Percentiles rank a stretch among this genome's conserved stretches.
These are phyloP conservation scores for Thelonectria blattea DNA, from an alignment of 2,329 filamentous ascomycete species.

Conservation along the genomic window DNA sequence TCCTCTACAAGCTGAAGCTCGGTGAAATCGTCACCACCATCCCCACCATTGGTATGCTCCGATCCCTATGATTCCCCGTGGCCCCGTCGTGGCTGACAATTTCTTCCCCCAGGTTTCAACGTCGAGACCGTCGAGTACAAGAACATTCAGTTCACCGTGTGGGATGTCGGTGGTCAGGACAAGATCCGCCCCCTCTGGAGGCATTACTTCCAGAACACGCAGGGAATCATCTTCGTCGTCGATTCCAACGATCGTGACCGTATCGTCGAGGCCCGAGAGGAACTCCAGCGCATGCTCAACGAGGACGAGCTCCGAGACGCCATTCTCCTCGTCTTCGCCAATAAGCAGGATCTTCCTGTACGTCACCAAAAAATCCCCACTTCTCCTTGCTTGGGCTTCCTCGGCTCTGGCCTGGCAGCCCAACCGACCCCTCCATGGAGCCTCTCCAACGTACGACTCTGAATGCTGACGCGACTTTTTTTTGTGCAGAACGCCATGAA, in stretches of 20 bases:
- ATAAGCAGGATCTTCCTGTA: slow-evolving; percentile 99
- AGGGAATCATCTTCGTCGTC: slow-evolving; percentile 99
- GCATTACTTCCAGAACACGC: slow-evolving; percentile 99
- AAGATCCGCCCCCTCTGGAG: slow-evolving; percentile 99
- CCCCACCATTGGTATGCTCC: slow-evolving; percentile 82
- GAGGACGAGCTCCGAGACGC: slow-evolving; percentile 98
- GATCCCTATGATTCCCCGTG: not conserved
- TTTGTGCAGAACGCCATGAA: slow-evolving; percentile 91
- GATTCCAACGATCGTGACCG: slow-evolving; percentile 98
- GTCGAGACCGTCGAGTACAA: slow-evolving; percentile 99
- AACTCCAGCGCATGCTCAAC: slow-evolving; percentile 98
- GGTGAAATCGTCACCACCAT: slow-evolving; percentile 99
- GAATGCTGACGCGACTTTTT: slow-evolving; percentile 26
- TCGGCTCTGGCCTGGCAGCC: not conserved
- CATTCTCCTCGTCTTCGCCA: slow-evolving; percentile 95
- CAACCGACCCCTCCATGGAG: slow-evolving; percentile 15
- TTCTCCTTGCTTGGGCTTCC: slow-evolving; percentile 20
- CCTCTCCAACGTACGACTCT: slow-evolving; percentile 6
- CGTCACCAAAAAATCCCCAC: slow-evolving; percentile 49
- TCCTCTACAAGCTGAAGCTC: slow-evolving; percentile 99
- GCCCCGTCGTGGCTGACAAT: slow-evolving; percentile 32
- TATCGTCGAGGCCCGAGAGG: slow-evolving; percentile 95
- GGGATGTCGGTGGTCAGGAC: slow-evolving; percentile 99
- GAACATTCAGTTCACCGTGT: slow-evolving; percentile 99
- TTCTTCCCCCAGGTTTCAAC: slow-evolving; percentile 78